A percentile compares a stretch with the other conserved stretches of the same genome.
Conservation (phyloP, 768 basidiomycete species). For the Lactarius akahatsu region DNA sequence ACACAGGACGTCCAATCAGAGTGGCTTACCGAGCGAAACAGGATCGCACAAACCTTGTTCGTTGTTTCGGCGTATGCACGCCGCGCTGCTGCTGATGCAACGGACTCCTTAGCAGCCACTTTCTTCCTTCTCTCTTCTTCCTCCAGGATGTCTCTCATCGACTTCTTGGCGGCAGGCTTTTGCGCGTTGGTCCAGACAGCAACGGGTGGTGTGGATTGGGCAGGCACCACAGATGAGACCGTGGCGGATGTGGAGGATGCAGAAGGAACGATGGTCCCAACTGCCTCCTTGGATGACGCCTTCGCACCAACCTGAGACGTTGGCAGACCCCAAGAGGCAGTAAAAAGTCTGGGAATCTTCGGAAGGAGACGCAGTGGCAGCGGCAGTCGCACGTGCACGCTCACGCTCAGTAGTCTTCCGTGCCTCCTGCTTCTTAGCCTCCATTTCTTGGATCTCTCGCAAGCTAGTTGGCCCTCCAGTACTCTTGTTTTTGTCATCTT, state of each 20-base stretch:
- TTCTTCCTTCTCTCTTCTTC: conserved; percentile 91
- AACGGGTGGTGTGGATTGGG: conserved; percentile 31
- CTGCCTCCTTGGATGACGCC: conserved; percentile 31
- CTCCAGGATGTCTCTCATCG: conserved; percentile 98
- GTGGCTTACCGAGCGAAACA: conserved; percentile 12
- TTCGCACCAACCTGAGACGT: conserved; percentile 70
- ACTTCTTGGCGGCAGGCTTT: conserved; percentile 71
- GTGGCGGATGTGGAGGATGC: conserved; percentile 43
- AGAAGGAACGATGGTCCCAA: conserved; percentile 43
- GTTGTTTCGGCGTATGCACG: conserved; percentile 80
- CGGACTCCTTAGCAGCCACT: conserved; percentile 43
- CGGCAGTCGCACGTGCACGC: conserved; percentile 58
- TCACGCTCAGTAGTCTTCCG: conserved; percentile 75
- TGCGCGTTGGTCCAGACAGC: conserved; percentile 75
- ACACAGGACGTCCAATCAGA: conserved; percentile 16
- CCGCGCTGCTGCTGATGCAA: conserved; percentile 54
- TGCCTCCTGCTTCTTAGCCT: conserved; percentile 75
- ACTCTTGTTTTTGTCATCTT: conserved; percentile 64
- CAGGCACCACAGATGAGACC: conserved; percentile 31
- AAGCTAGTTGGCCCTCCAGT: conserved; percentile 59
- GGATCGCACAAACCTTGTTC: conserved; percentile 53
- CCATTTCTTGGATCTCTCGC: conserved; percentile 94
- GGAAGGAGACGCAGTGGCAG: conserved; percentile 38
- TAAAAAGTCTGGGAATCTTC: conserved; percentile 67
- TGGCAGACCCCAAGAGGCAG: conserved; percentile 81